Conservation (phyloP, 305 asterid genomes). For the Solanum hybrid region DNA sequence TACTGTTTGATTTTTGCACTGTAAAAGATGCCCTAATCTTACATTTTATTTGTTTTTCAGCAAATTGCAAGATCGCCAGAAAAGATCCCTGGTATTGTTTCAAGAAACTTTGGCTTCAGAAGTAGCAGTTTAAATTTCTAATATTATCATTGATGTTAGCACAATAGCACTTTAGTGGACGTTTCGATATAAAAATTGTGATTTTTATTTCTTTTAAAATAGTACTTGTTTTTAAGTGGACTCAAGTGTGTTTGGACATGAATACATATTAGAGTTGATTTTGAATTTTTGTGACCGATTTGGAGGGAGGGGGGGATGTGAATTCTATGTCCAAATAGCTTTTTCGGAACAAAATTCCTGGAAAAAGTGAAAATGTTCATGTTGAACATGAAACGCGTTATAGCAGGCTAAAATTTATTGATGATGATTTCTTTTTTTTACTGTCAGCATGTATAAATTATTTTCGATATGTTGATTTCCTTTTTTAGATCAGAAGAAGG, state of each 20-base stretch:
- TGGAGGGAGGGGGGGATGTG: neutral
- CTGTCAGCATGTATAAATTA: neutral
- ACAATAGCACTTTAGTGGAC: neutral
- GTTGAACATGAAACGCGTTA: neutral
- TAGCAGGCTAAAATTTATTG: neutral
- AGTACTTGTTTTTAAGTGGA: neutral
- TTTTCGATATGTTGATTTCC: neutral
- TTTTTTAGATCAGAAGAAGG: conserved; percentile 35
- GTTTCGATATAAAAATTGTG: neutral
- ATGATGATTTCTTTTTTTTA: neutral
- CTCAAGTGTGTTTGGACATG: neutral
- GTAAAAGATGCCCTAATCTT: neutral
- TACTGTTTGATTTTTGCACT: neutral
- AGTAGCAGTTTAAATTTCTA: neutral
- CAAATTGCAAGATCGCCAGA: conserved; percentile 45
- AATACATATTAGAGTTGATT: neutral
- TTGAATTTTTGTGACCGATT: neutral
- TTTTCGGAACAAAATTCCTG: neutral
- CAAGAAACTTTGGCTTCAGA: neutral
- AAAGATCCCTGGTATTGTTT: conserved; percentile 47
- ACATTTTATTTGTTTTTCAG: conserved; percentile 12
- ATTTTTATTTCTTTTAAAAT: neutral
- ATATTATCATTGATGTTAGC: neutral
- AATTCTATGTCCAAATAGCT: neutral
- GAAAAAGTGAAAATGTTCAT: neutral